Conservation (phyloP, 2,329 filamentous ascomycete genomes). For the Pezicula neosporulosa region DNA sequence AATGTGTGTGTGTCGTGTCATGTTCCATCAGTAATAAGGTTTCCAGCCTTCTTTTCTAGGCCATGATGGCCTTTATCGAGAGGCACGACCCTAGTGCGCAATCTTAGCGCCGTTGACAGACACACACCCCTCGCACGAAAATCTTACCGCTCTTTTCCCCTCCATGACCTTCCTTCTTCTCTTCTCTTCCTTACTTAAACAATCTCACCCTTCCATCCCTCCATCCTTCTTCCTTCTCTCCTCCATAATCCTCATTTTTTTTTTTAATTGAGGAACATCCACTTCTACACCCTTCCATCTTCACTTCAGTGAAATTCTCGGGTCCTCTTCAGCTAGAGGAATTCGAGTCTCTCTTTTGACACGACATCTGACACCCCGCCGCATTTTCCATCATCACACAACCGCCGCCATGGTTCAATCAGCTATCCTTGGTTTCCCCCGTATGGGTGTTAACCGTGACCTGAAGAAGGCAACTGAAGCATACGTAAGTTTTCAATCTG, state of each 20-base stretch:
- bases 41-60: too few species aligned
- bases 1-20: too few species aligned
- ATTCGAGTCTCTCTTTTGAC: not conserved
- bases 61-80: too few species aligned
- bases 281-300: too few species aligned
- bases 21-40: too few species aligned
- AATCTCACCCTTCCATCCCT: too few species aligned
- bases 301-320: not conserved
- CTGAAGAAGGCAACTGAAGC: slow-evolving; percentile 99
- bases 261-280: too few species aligned
- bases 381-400: slow-evolving; percentile 5
- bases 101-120: too few species aligned
- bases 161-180: not conserved
- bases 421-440: slow-evolving; percentile 93
- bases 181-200: not conserved
- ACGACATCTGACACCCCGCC: not conserved
- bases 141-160: not conserved
- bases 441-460: slow-evolving; percentile 97
- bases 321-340: not conserved
- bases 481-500: slow-evolving; percentile 43
- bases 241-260: too few species aligned
- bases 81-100: too few species aligned
- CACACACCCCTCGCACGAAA: too few species aligned
- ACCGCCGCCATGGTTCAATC: slow-evolving; percentile 55
- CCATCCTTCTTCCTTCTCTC: too few species aligned